These are phyloP conservation scores for Tuber umbilicatum DNA, from an alignment of 495 filamentous ascomycete genomes.

Conservation along the genomic window DNA sequence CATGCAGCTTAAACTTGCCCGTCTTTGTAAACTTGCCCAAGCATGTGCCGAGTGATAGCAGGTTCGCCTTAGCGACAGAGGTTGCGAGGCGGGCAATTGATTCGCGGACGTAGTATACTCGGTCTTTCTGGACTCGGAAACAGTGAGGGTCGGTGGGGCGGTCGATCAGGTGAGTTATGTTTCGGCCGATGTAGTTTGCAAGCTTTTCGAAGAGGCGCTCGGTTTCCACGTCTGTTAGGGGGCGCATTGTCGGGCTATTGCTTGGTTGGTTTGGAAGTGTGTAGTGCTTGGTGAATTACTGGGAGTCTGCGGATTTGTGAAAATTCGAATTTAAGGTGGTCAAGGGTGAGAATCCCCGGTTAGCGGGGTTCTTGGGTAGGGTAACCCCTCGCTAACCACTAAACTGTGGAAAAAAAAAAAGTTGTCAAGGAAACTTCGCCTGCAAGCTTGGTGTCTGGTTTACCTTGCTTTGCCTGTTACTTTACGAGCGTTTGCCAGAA, in stretches of 20 bases:
- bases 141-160: constrained; percentile 64
- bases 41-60: constrained; percentile 80
- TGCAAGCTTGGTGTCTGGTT: constrained; percentile 4
- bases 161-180: constrained; percentile 72
- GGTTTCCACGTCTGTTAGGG: constrained; percentile 67
- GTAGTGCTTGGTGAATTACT: background rate
- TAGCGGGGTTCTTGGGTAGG: constrained; percentile 12
- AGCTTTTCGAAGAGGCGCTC: constrained; percentile 73
- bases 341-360: background rate
- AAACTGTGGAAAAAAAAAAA: constrained; percentile 7
- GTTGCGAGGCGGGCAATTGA: constrained; percentile 87
- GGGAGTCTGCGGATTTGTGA: background rate
- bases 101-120: constrained; percentile 84
- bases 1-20: constrained; percentile 77
- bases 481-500: background rate
- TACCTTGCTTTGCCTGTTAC: background rate
- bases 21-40: constrained; percentile 88
- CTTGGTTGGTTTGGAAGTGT: background rate
- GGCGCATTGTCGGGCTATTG: constrained; percentile 52
- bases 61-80: constrained; percentile 64
- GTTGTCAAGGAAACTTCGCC: constrained; percentile 9
- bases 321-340: background rate
- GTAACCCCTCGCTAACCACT: constrained; percentile 8
- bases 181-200: constrained; percentile 60
- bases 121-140: constrained; percentile 66